These are phyloP conservation scores for Suillus weaverae DNA, from an alignment of 768 basidiomycete species.

Conservation along the genomic window DNA sequence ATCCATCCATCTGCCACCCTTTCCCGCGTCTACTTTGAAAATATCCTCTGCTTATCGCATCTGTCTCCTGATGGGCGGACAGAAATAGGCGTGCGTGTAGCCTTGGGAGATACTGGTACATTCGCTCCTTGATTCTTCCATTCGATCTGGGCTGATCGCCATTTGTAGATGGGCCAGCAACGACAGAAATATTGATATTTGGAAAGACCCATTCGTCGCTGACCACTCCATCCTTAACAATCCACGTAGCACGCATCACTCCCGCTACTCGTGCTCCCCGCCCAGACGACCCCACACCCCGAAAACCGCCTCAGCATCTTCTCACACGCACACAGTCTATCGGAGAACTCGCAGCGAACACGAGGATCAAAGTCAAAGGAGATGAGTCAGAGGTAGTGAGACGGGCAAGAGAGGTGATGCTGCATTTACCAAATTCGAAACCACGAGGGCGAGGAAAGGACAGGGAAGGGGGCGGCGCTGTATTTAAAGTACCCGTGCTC, in stretches of 20 bases:
- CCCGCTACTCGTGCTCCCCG: conserved; percentile 48
- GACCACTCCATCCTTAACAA: conserved; percentile 24
- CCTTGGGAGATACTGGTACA: conserved; percentile 68
- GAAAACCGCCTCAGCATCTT: conserved; percentile 51
- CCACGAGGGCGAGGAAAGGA: conserved; percentile 7
- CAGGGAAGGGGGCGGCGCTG: conserved; percentile 13
- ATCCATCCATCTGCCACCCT: conserved; percentile 49
- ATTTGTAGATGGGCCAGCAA: conserved; percentile 61
- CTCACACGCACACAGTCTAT: conserved; percentile 11
- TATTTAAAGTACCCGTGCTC: conserved; percentile 51
- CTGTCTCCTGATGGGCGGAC: conserved; percentile 28
- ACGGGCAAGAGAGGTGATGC: conserved; percentile 6
- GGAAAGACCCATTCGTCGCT: conserved; percentile 28
- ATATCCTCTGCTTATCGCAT: not conserved
- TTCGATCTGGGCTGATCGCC: not conserved
- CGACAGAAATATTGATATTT: conserved; percentile 63
- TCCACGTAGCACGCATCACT: conserved; percentile 60
- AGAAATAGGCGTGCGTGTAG: conserved; percentile 61
- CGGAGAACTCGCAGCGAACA: conserved; percentile 20
- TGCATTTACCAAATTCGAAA: conserved; percentile 33
- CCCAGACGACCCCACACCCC: conserved; percentile 80
- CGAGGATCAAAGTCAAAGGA: conserved; percentile 26
- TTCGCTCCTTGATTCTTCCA: conserved; percentile 6
- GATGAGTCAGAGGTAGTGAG: conserved; percentile 33
- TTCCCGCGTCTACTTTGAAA: not conserved